Base-by-base conservation (phyloP, 2,329 filamentous ascomycete species). In the Fusarium stilboides region DNA sequence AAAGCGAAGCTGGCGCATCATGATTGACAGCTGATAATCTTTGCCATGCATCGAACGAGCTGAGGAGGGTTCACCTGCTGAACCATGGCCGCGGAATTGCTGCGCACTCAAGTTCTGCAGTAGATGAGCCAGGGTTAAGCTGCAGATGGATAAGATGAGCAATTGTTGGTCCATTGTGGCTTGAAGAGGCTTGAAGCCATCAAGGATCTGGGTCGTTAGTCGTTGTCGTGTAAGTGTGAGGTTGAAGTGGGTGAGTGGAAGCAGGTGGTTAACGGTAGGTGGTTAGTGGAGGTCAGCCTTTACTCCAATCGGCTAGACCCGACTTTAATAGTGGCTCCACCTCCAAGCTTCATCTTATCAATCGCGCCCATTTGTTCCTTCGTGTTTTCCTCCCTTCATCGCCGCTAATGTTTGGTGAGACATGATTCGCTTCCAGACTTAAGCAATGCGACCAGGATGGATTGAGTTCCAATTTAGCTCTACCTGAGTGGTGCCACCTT, bases 331-430 rank as follows among this genome's bases (percentile, higher is more conserved):
- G 37, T 55, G 46, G 17, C 34, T n/a, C 52, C 66, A 43, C 57
- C 19, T 34, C n/a, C 8, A 28, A 47, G 56, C 62, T 59, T 52
- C 66, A 71, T 74, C 72, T 71, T 73, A 73, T 73, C 72, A 74
- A 72, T 72, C 70, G 70, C 56, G 53, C 37, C 44, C 58, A 31
- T 37, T 53, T 43, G 46, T 39, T 17, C 22, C 26, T 22, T 61
- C 46, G 19, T 52, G 36, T 57, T 47, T 24, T 40, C 22, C 37
- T 34, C 15, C 33, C 47, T 26, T 36, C 50, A 45, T 39, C 22
- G 42, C 51, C 54, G 46, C 60, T 68, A 56, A 45, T 42, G 31
- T 13, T 17, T 19, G 24, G 19, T 33, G 22, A 37, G 20, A 50
- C 31, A 26, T 66, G 63, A 66, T 66, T 66, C 37, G 36, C 57